These are phyloP conservation scores for Astragalus glycyphyllos DNA, from an alignment of 306 rosid species.

Conservation along the genomic window DNA sequence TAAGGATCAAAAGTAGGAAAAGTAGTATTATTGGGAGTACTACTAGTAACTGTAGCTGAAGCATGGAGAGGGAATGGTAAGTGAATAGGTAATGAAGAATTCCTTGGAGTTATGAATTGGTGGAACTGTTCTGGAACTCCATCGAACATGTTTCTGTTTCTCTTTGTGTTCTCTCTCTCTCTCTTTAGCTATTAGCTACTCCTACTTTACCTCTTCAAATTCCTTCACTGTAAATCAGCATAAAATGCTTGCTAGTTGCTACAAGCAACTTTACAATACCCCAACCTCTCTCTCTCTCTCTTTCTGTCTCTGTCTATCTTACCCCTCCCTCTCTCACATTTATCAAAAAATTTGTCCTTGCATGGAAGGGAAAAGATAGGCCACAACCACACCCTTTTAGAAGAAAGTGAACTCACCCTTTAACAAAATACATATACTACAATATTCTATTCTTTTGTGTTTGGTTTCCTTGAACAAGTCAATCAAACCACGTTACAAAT, in stretches of 20 bases:
- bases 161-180: slow-evolving; percentile 37
- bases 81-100: slow-evolving; percentile 59
- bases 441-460: slow-evolving; percentile 18
- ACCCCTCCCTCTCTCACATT: slow-evolving; percentile 60
- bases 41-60: background rate
- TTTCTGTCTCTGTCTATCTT: slow-evolving; percentile 23
- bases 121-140: slow-evolving; percentile 90
- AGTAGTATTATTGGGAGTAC: background rate
- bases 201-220: slow-evolving; percentile 37
- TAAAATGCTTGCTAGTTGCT: slow-evolving; percentile 36
- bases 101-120: slow-evolving; percentile 80
- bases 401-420: slow-evolving; percentile 77
- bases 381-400: slow-evolving; percentile 78
- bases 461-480: slow-evolving; percentile 41
- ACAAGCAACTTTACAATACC: slow-evolving; percentile 55
- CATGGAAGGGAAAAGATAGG: slow-evolving; percentile 58
- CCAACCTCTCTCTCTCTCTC: slow-evolving; percentile 38
- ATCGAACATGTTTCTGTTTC: slow-evolving; percentile 70
- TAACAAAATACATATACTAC: background rate
- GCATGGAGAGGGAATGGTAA: slow-evolving; percentile 67
- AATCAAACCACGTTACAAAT: slow-evolving; percentile 48
- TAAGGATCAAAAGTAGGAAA: slow-evolving; percentile 49
- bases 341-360: slow-evolving; percentile 76
- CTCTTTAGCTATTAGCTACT: background rate
- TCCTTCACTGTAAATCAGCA: slow-evolving; percentile 58